Base-by-base conservation (phyloP, 2,329 filamentous ascomycete genomes). In the Stagonosporopsis rhizophila region DNA sequence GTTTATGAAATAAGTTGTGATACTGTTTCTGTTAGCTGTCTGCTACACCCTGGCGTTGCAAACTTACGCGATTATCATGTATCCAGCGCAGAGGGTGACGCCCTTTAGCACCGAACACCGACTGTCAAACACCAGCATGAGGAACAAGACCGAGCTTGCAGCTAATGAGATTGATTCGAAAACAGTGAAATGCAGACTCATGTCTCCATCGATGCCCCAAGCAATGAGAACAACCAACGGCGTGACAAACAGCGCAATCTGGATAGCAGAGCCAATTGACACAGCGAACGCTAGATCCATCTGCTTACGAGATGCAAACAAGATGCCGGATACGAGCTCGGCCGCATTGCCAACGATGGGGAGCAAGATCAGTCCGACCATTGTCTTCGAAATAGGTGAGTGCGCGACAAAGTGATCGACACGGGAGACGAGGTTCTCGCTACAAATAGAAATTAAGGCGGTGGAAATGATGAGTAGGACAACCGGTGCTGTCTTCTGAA, bases 161-260 rank as follows among this genome's bases (percentile, higher is more conserved):
- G 41, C 37, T 2, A 87, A 72, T 3, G 84, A 73, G 6, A 80
- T 87, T 5, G 95, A 86, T 76, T 96, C 90, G 78, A 96, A 96
- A 1, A 87, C 85, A 70, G 93, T 90, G 71, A 96, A 92, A 69
- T 87, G 87, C 12, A 95, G 82, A 27, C 85, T 90, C 89, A 88
- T 85, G 30, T 83, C 76, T 7, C 81, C 77, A 35, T 82, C 81
- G 44, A 82, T 81, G 35, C 77, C 78, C 85, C 85, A 87, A 44
- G 82, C 83, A 48, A 86, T 76, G 28, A 86, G 76, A n/a, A 87
- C 81, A 63, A 83, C 78, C 22, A 87, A 66, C 2, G 84, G 85
- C 51, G 85, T 72, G 27, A 86, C 82, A 42, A 86, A 74, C 27
- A 86, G 72, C 0, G 84, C 83, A 65, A 86, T 86, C 70, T 87